phyloP scores from a whole-genome alignment of 2,329 filamentous ascomycete genomes.

The Lasiodiplodia theobromae region DNA sequence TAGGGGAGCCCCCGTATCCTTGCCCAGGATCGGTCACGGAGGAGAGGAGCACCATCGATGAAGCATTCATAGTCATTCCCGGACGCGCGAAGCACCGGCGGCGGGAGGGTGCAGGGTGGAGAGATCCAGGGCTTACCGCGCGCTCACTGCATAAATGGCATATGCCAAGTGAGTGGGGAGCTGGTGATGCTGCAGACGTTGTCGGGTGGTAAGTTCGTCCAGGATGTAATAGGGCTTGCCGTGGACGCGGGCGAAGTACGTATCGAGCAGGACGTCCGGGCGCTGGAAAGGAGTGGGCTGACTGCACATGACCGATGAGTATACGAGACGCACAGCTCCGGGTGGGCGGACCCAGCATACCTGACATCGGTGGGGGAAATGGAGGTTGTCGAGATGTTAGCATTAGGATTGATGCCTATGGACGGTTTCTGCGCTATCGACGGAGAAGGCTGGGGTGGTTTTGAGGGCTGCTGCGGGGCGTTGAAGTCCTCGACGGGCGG shows the following conservation, averaged over 20 bases:
- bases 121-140: slow-evolving; percentile 44
- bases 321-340: not conserved
- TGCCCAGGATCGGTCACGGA: not conserved
- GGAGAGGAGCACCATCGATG: not conserved
- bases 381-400: slow-evolving; percentile 14
- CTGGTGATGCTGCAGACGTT: slow-evolving; percentile 73
- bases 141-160: slow-evolving; percentile 60
- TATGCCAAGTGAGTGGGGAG: slow-evolving; percentile 61
- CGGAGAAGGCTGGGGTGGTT: slow-evolving; percentile 10
- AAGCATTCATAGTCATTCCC: slow-evolving; percentile 23
- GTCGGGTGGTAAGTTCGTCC: slow-evolving; percentile 77
- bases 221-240: slow-evolving; percentile 83
- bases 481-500: slow-evolving; percentile 23
- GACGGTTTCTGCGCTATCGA: slow-evolving; percentile 20
- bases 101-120: not conserved
- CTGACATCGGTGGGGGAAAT: slow-evolving; percentile 29
- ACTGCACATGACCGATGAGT: slow-evolving; percentile 32
- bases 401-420: slow-evolving; percentile 9
- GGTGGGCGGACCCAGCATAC: not conserved
- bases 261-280: slow-evolving; percentile 72
- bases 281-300: slow-evolving; percentile 35
- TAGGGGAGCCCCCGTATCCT: not conserved
- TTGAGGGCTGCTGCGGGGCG: slow-evolving; percentile 21
- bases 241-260: slow-evolving; percentile 81
- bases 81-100: slow-evolving; percentile 45